Evolutionary conservation across 768 basidiomycete species (phyloP), one percentile per base, ranked within the genome.

Genomic region (Holtermannia corniformis): DNA sequence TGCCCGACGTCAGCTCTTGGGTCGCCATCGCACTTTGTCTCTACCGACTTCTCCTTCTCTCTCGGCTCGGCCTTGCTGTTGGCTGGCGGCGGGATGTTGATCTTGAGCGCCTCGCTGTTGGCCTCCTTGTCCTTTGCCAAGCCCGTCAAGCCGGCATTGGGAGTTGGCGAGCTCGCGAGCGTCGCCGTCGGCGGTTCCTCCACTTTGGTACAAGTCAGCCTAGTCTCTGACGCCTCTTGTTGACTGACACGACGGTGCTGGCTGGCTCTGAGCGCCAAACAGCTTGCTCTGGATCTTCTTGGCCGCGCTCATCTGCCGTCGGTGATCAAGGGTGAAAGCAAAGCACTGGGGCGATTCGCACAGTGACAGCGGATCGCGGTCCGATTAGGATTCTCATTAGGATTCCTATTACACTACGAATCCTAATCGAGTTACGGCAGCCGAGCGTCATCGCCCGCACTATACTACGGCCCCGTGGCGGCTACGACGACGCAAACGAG

Each of bases 251-350:
- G n/a, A n/a, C n/a, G n/a, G n/a, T n/a, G n/a, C n/a, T n/a, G n/a
- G n/a, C n/a, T 26, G 42, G 24, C 20, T 42, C 23, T 40, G 44
- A 24, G 71, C 65, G 23, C 77, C 76, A 67, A 88, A 87, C 37
- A 88, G 77, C 72, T 80, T 86, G 25, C 79, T 81, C 63, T 87
- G 87, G 13, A 87, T 78, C 64, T 80, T 82, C 69, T 80, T 85
- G 27, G 76, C 71, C 22, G 79, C 76, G 32, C 71, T 52, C 79
- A 80, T 79, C 62, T n/a, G n/a, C n/a, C n/a, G n/a, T n/a, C n/a
- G n/a, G n/a, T n/a, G n/a, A n/a, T n/a, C n/a, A n/a, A n/a, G n/a
- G n/a, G n/a, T n/a, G n/a, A n/a, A n/a, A n/a, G n/a, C n/a, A n/a
- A n/a, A n/a, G n/a, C n/a, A n/a, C n/a, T n/a, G n/a, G n/a, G n/a